Conservation (phyloP, 2,329 filamentous ascomycete species). For the Sclerotiophoma versabilis region DNA sequence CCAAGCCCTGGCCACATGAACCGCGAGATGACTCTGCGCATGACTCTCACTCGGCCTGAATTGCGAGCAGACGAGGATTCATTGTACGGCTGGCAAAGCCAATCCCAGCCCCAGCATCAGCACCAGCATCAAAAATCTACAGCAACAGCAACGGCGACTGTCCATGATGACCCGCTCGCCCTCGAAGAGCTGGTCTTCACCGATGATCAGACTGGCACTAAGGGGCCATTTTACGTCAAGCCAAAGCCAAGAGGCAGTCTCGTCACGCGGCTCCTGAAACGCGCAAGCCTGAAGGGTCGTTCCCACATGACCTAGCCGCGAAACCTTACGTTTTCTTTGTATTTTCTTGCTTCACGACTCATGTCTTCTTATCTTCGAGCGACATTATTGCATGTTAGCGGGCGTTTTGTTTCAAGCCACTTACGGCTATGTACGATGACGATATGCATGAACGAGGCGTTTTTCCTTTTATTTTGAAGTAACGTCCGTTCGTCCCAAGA, state of each 20-base stretch:
- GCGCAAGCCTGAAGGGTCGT: conserved; percentile 44
- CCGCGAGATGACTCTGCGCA: conserved; percentile 92
- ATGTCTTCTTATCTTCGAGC: conserved; percentile 6
- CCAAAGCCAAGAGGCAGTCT: conserved; percentile 44
- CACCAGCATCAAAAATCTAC: conserved; percentile 1
- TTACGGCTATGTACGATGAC: conserved; percentile 28
- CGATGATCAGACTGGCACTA: conserved; percentile 55
- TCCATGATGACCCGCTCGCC: conserved; percentile 60
- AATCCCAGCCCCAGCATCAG: conserved; percentile 6
- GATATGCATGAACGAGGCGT: conserved; percentile 38
- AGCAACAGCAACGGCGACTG: conserved; percentile 23
- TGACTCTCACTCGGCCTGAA: conserved; percentile 92
- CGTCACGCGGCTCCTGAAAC: conserved; percentile 47
- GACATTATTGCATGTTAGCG: conserved; percentile 34
- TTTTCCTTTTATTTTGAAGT: conserved; percentile 11
- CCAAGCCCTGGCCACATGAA: conserved; percentile 50
- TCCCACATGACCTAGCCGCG: conserved; percentile 12
- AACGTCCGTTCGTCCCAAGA: neutral
- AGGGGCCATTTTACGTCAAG: conserved; percentile 56
- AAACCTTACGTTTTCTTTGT: neutral
- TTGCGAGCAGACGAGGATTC: conserved; percentile 77
- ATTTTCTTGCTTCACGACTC: conserved; percentile 3
- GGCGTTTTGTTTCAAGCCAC: conserved; percentile 26
- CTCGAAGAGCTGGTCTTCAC: conserved; percentile 60
- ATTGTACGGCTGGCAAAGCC: conserved; percentile 71